Evolutionary conservation across 2,329 filamentous ascomycete species (phyloP).

Genomic region (Trichothecium roseum): DNA sequence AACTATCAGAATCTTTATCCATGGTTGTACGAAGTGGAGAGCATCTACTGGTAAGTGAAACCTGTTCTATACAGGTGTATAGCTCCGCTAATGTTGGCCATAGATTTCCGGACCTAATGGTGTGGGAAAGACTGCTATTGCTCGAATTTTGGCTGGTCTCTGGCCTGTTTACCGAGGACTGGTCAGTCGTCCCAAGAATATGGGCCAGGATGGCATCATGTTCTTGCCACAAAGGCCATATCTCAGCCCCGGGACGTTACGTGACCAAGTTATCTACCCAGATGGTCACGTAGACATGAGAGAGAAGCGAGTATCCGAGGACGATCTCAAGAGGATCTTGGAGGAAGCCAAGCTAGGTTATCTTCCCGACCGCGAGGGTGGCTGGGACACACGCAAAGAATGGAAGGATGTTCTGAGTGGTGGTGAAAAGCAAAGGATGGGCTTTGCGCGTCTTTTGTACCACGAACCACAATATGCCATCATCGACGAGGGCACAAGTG

Average conservation of each 20-base stretch:
- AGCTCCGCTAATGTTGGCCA: not conserved
- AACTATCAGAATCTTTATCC: slow-evolving; percentile 78
- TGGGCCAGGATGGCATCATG: slow-evolving; percentile 90
- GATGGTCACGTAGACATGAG: slow-evolving; percentile 93
- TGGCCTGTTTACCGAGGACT: slow-evolving; percentile 96
- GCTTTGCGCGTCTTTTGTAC: slow-evolving; percentile 80
- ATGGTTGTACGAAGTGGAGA: slow-evolving; percentile 86
- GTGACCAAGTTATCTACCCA: slow-evolving; percentile 96
- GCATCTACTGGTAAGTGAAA: slow-evolving; percentile 57
- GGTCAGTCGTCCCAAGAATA: slow-evolving; percentile 72
- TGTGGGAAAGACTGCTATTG: slow-evolving; percentile 82
- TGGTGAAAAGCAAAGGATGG: slow-evolving; percentile 94
- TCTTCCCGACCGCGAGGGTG: slow-evolving; percentile 81
- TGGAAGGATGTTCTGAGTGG: slow-evolving; percentile 98
- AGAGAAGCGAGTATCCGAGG: slow-evolving; percentile 65
- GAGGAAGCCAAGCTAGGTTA: slow-evolving; percentile 83
- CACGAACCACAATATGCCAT: slow-evolving; percentile 93
- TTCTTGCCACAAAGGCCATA: slow-evolving; percentile 93
- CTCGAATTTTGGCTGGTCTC: slow-evolving; percentile 78
- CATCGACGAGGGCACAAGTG: slow-evolving; percentile 90
- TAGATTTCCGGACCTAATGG: slow-evolving; percentile 88
- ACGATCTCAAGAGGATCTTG: slow-evolving; percentile 66
- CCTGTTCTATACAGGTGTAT: not conserved
- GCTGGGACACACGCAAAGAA: slow-evolving; percentile 93
- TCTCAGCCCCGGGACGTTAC: slow-evolving; percentile 79